These are phyloP conservation scores for Suhomyces guaymorum DNA, from an alignment of 1,139 yeast species.

Conservation along the genomic window DNA sequence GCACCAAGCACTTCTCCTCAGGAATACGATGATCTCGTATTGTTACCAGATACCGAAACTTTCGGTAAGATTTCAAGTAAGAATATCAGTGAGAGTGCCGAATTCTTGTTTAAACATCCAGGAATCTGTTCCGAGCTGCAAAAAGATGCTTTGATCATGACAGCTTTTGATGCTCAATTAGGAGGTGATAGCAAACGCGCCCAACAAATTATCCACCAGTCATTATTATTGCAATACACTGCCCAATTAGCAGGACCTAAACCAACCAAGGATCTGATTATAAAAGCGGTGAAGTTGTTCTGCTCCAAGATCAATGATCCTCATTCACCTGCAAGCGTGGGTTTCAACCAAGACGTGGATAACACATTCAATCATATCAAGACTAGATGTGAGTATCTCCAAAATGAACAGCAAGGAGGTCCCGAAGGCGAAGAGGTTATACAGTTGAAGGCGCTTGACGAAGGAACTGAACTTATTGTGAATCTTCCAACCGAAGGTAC, in stretches of 20 bases:
- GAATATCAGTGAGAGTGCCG: slow-evolving; percentile 51
- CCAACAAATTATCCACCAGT: slow-evolving; percentile 71
- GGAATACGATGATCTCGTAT: slow-evolving; percentile 35
- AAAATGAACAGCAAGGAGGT: slow-evolving; percentile 37
- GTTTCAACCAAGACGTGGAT: slow-evolving; percentile 72
- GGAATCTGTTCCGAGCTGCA: slow-evolving; percentile 77
- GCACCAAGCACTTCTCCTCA: slow-evolving; percentile 23
- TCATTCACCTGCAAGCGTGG: slow-evolving; percentile 59
- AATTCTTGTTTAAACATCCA: slow-evolving; percentile 59
- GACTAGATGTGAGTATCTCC: slow-evolving; percentile 68
- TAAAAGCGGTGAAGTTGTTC: slow-evolving; percentile 65
- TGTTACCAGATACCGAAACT: slow-evolving; percentile 59
- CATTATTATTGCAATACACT: slow-evolving; percentile 77
- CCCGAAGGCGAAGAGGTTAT: slow-evolving; percentile 66
- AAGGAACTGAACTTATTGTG: slow-evolving; percentile 72
- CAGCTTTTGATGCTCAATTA: slow-evolving; percentile 83
- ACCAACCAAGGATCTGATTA: slow-evolving; percentile 35
- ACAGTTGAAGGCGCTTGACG: slow-evolving; percentile 87
- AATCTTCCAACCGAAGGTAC: slow-evolving; percentile 63
- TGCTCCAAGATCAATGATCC: slow-evolving; percentile 61
- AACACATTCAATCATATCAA: slow-evolving; percentile 72
- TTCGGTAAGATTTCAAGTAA: slow-evolving; percentile 60
- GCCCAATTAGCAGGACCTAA: slow-evolving; percentile 56
- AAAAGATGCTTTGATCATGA: slow-evolving; percentile 90
- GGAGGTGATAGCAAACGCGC: slow-evolving; percentile 55